Percentiles rank a stretch among this genome's conserved stretches.
phyloP scores from a whole-genome alignment of 768 basidiomycete species.

The Trametes meyenii region DNA sequence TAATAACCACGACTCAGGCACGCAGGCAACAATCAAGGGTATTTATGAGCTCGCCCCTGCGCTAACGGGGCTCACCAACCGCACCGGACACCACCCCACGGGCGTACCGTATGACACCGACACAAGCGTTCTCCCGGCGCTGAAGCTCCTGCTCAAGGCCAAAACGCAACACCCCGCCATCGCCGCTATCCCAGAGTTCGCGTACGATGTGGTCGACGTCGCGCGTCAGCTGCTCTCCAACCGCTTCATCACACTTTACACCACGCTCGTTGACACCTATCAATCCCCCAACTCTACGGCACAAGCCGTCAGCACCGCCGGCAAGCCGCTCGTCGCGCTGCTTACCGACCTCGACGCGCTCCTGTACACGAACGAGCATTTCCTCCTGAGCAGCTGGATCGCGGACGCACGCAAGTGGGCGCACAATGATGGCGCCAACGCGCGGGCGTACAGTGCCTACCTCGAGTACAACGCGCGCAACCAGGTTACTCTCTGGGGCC shows the following conservation, averaged over 20 bases:
- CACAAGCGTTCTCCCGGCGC: slow-evolving; percentile 31
- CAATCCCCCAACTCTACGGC: slow-evolving; percentile 29
- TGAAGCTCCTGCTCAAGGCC: slow-evolving; percentile 28
- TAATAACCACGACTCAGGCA: slow-evolving; percentile 37
- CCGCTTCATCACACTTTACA: slow-evolving; percentile 40
- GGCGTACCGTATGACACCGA: slow-evolving; percentile 42
- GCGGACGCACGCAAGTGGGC: slow-evolving; percentile 37
- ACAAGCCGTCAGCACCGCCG: slow-evolving; percentile 27
- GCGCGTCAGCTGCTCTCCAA: slow-evolving; percentile 44
- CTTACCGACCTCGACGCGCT: slow-evolving; percentile 40
- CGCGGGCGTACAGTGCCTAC: slow-evolving; percentile 33
- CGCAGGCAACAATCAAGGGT: slow-evolving; percentile 41
- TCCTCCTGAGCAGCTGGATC: slow-evolving; percentile 42
- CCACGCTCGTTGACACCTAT: slow-evolving; percentile 35
- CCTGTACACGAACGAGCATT: slow-evolving; percentile 37
- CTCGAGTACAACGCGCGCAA: slow-evolving; percentile 44
- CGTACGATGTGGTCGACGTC: slow-evolving; percentile 43
- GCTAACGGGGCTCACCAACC: slow-evolving; percentile 37
- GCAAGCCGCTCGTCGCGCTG: slow-evolving; percentile 35
- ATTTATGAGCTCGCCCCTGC: slow-evolving; percentile 42
- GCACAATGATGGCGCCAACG: slow-evolving; percentile 27
- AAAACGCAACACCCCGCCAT: slow-evolving; percentile 24
- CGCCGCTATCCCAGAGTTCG: slow-evolving; percentile 36
- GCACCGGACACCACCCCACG: slow-evolving; percentile 37
- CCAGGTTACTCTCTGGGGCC: slow-evolving; percentile 49